Conservation (phyloP, 23 red algal genomes). For the Gracilaria domingensis region DNA sequence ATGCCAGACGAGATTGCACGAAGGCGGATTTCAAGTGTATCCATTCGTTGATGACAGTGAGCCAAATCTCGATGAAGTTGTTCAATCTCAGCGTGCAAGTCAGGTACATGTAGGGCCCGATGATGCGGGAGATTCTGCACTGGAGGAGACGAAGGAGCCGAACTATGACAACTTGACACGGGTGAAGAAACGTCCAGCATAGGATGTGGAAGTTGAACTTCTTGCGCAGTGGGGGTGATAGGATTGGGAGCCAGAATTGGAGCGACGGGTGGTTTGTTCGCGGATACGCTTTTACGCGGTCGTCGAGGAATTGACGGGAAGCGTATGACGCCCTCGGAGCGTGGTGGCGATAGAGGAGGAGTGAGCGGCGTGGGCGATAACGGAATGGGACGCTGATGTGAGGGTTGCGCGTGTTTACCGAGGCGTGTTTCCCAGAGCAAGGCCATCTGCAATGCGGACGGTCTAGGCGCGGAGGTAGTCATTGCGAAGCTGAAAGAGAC, state of each 20-base stretch:
- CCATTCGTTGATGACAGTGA: slow-evolving; percentile 1
- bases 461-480: background rate
- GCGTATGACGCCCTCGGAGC: background rate
- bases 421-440: background rate
- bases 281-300: background rate
- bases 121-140: background rate
- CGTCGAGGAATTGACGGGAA: background rate
- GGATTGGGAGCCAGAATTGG: background rate
- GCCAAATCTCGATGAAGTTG: background rate
- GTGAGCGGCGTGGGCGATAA: background rate
- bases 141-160: background rate
- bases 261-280: background rate
- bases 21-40: background rate
- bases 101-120: background rate
- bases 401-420: background rate
- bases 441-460: slow-evolving; percentile 10
- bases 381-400: background rate
- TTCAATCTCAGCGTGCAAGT: background rate
- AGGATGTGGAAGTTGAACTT: background rate
- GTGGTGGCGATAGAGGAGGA: background rate
- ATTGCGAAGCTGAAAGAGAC: background rate
- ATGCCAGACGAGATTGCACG: background rate
- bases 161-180: slow-evolving; percentile 9
- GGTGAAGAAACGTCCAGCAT: slow-evolving; percentile 2
- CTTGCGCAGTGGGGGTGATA: background rate